A percentile compares a stretch with the other conserved stretches of the same genome.
phyloP scores from a whole-genome alignment of 2,329 filamentous ascomycete genomes.

The Talaromyces albobiverticillius region DNA sequence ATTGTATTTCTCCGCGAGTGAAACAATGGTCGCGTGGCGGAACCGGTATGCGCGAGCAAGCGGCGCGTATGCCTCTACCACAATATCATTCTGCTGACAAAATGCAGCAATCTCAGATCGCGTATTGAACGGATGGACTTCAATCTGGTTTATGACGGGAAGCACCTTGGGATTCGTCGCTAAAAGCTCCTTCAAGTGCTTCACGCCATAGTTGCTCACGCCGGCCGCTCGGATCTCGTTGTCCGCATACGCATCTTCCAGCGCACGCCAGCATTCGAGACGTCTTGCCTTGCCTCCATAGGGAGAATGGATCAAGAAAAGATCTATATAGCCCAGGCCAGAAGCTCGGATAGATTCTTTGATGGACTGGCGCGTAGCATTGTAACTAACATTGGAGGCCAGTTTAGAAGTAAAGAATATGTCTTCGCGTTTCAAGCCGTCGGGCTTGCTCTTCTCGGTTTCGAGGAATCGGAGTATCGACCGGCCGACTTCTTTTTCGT shows the following conservation, averaged over 20 bases:
- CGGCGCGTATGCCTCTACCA: slow-evolving; percentile 77
- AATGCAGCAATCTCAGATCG: slow-evolving; percentile 63
- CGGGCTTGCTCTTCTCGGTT: slow-evolving; percentile 43
- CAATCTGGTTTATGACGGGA: slow-evolving; percentile 76
- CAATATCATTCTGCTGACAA: slow-evolving; percentile 64
- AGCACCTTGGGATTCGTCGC: slow-evolving; percentile 58
- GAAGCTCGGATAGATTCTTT: slow-evolving; percentile 61
- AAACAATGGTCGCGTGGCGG: slow-evolving; percentile 61
- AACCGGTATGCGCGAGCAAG: slow-evolving; percentile 69
- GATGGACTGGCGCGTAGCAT: slow-evolving; percentile 65
- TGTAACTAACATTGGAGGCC: slow-evolving; percentile 63
- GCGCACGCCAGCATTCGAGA: slow-evolving; percentile 69
- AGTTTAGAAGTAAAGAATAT: slow-evolving; percentile 81
- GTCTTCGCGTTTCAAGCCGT: slow-evolving; percentile 61
- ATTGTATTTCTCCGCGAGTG: slow-evolving; percentile 64
- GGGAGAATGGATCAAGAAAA: slow-evolving; percentile 77
- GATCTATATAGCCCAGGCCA: slow-evolving; percentile 71
- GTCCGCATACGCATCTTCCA: slow-evolving; percentile 71
- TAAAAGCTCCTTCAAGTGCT: slow-evolving; percentile 70
- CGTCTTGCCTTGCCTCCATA: slow-evolving; percentile 69
- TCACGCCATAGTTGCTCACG: slow-evolving; percentile 74
- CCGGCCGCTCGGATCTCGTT: slow-evolving; percentile 70
- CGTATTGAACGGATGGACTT: slow-evolving; percentile 81
- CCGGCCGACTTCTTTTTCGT: slow-evolving; percentile 67
- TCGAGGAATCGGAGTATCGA: slow-evolving; percentile 60